Conservation (phyloP, 78 protist genomes). For the Acrasis kona region DNA sequence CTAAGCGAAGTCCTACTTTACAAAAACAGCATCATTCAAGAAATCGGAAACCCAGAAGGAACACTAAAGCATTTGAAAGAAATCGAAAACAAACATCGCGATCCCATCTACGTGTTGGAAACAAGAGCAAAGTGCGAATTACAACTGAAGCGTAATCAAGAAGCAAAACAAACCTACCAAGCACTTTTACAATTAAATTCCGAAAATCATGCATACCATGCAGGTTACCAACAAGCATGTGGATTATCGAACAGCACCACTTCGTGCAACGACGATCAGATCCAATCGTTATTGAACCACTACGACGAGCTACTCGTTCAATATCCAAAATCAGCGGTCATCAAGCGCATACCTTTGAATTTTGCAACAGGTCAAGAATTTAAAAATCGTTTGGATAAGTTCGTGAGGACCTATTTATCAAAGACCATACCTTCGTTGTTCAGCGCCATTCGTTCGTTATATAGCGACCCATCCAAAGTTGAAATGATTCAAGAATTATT, state of each 20-base stretch:
- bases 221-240: not conserved
- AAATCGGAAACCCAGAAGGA: not conserved
- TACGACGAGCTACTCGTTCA: constrained; percentile 6
- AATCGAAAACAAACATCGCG: not conserved
- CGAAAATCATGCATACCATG: constrained; percentile 16
- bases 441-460: constrained; percentile 9
- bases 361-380: not conserved
- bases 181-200: constrained; percentile 24
- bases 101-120: not conserved
- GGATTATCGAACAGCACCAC: not conserved
- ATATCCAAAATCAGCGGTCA: constrained; percentile 2
- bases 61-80: constrained; percentile 1
- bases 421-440: constrained; percentile 5
- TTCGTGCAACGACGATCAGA: not conserved
- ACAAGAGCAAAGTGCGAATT: not conserved
- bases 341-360: constrained; percentile 10
- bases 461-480: constrained; percentile 34
- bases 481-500: constrained; percentile 24
- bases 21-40: not conserved
- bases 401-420: not conserved
- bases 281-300: not conserved
- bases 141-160: not conserved
- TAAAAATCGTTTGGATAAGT: not conserved
- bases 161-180: constrained; percentile 1
- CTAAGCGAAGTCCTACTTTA: not conserved